Evolutionary conservation across 208 protist species (phyloP).

Genomic region (Herpetomonas samuelpessoai): DNA sequence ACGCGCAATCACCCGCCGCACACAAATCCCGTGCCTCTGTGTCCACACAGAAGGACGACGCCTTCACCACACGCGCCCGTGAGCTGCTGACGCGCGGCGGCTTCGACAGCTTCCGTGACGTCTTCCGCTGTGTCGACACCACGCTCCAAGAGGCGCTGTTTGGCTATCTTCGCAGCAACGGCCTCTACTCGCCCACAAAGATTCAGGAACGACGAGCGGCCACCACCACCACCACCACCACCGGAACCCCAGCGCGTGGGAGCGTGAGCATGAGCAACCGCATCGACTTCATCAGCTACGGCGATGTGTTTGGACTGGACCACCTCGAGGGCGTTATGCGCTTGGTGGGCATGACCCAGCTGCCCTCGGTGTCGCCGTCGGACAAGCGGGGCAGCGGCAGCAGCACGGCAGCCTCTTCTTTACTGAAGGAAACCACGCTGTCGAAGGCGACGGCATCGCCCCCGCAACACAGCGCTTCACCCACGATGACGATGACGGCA

Average conservation of each 20-base stretch:
- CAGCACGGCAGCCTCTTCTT: no score
- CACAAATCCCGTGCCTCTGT: background rate
- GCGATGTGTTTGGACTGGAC: slow-evolving; percentile 22
- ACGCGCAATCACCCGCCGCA: no score
- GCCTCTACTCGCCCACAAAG: background rate
- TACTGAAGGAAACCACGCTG: no score
- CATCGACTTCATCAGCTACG: slow-evolving; percentile 29
- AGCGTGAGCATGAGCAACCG: background rate
- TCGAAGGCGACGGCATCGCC: background rate
- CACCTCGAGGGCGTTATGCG: slow-evolving; percentile 21
- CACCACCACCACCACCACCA: background rate
- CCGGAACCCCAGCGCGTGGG: background rate
- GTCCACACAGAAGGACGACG: background rate
- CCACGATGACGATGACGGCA: background rate
- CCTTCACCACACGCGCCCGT: slow-evolving; percentile 18
- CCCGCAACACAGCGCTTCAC: background rate
- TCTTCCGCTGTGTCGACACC: slow-evolving; percentile 57
- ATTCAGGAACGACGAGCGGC: background rate
- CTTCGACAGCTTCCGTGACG: slow-evolving; percentile 39
- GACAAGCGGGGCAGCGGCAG: background rate
- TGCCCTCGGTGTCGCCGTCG: background rate
- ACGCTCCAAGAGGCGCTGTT: slow-evolving; percentile 29
- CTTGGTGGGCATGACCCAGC: slow-evolving; percentile 15
- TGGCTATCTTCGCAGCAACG: slow-evolving; percentile 24
- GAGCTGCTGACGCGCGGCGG: slow-evolving; percentile 39